These are phyloP conservation scores for Mrakia blollopis DNA, from an alignment of 768 basidiomycete genomes.

Conservation along the genomic window DNA sequence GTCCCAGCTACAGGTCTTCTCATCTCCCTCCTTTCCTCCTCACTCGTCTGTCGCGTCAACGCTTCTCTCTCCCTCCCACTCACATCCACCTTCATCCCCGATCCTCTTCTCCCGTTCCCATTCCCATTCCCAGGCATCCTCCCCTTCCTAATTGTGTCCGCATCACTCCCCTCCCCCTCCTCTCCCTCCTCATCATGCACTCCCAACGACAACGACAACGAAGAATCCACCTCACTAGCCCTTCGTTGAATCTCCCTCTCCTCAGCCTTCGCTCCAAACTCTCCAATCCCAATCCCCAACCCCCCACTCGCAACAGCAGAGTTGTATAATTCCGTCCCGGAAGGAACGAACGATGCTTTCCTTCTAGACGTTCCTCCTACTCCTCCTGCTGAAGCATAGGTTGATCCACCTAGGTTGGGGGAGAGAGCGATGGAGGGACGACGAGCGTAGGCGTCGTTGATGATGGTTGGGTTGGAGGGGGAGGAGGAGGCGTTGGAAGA, in stretches of 20 bases:
- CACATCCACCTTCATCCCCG: neutral
- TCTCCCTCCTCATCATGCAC: neutral
- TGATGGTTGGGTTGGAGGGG: neutral
- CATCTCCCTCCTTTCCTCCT: conserved; percentile 1
- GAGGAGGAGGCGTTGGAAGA: neutral
- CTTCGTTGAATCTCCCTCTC: neutral
- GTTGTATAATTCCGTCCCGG: neutral
- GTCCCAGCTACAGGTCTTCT: neutral
- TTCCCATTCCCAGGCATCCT: neutral
- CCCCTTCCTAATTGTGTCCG: neutral
- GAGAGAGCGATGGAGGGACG: conserved; percentile 16
- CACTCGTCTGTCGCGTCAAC: neutral
- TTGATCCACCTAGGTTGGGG: conserved; percentile 20
- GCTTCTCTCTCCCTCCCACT: neutral
- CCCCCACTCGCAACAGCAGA: neutral
- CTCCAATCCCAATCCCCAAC: neutral
- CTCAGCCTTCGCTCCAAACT: neutral
- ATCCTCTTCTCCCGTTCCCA: neutral
- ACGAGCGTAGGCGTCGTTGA: conserved; percentile 2
- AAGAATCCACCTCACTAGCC: too few relatives aligned
- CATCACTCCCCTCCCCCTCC: neutral
- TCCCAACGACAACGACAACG: too few relatives aligned
- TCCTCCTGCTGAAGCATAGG: neutral
- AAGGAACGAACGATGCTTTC: neutral
- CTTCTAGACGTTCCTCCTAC: neutral